Evolutionary conservation across 2,329 filamentous ascomycete species (phyloP).

Genomic region (Diplodia scrobiculata): DNA sequence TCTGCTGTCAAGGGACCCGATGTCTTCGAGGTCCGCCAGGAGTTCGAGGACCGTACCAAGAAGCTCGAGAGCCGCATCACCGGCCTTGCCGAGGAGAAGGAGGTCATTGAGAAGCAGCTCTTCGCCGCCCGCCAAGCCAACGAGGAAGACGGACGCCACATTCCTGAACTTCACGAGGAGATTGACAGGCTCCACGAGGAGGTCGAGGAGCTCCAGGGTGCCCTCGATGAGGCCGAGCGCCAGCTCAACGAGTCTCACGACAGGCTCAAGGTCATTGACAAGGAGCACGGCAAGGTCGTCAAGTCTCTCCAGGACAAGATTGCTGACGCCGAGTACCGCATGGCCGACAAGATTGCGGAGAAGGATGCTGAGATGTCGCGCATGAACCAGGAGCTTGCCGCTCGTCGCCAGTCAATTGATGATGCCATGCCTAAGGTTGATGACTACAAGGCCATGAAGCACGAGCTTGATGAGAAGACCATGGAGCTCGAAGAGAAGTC

Average conservation of each 20-base stretch:
- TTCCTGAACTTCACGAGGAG: constrained; percentile 23
- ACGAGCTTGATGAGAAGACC: constrained; percentile 26
- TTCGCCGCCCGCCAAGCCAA: constrained; percentile 18
- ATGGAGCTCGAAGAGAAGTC: constrained; percentile 27
- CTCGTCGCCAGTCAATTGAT: constrained; percentile 26
- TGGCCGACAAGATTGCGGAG: constrained; percentile 27
- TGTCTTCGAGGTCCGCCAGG: constrained; percentile 25
- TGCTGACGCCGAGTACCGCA: constrained; percentile 23
- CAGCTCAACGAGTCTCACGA: constrained; percentile 24
- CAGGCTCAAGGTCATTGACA: constrained; percentile 16
- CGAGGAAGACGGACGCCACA: constrained; percentile 24
- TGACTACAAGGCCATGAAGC: constrained; percentile 24
- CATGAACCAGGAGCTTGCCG: constrained; percentile 28
- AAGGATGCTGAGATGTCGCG: constrained; percentile 28
- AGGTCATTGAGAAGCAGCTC: constrained; percentile 28
- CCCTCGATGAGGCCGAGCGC: constrained; percentile 13
- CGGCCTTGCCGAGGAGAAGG: constrained; percentile 27
- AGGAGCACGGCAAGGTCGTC: constrained; percentile 26
- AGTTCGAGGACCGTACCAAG: constrained; percentile 26
- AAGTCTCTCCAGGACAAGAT: constrained; percentile 27
- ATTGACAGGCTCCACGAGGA: constrained; percentile 27
- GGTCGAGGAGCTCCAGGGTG: constrained; percentile 26
- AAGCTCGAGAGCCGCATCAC: constrained; percentile 25
- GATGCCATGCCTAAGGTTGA: constrained; percentile 28
- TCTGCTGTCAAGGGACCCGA: constrained; percentile 22